Base-by-base conservation (phyloP, 139 green algal species). In the Ulvella scutata region DNA sequence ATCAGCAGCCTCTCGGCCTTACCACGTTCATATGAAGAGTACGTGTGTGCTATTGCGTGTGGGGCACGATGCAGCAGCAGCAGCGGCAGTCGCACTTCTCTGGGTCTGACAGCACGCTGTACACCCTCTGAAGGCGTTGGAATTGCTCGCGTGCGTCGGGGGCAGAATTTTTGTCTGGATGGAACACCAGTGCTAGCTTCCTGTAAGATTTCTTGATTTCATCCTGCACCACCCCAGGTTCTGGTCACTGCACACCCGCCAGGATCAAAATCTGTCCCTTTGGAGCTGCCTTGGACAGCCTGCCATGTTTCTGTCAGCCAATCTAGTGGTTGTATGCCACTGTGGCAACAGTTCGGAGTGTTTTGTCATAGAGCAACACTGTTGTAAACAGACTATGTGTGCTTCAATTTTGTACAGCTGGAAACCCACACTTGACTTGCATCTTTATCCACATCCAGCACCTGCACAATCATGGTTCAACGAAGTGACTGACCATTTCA, bases 111-210 rank as follows among this genome's bases (percentile, higher is more conserved):
- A 98, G 78, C 3, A 98, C 84, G 2, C 74, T 80, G 76, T 96
- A 98, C 34, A 97, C 81, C 13, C 87, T 84, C 72, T 98, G 92
- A 77, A 98, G 80, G 0, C 83, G 84, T 78, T 98, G 93, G 76
- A 98, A 98, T 36, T 88, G 92, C 0, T 79, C 78, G 0, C 84
- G 83, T 0, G 88, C 85, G 6, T 88, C 87, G 86, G 91, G 81
- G n/a, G 20, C 81, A 6, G 84, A 84, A 76, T 97, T 96, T 77
- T 96, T 96, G 79, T 98, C 93, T 2, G 93, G 93, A 40, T 98
- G 93, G 60, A 96, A 80, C 38, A 84, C 81, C 72, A 98, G 76
- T 4, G 90, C 91, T 17, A 96, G 83, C 72, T 86, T 88, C 38
- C 87, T 81, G 72, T 97, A 98, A 0, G 91, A 89, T 77, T 88